A percentile compares a stretch with the other conserved stretches of the same genome.
Conservation (phyloP, 2,329 filamentous ascomycete genomes). For the Fusarium algeriense region DNA sequence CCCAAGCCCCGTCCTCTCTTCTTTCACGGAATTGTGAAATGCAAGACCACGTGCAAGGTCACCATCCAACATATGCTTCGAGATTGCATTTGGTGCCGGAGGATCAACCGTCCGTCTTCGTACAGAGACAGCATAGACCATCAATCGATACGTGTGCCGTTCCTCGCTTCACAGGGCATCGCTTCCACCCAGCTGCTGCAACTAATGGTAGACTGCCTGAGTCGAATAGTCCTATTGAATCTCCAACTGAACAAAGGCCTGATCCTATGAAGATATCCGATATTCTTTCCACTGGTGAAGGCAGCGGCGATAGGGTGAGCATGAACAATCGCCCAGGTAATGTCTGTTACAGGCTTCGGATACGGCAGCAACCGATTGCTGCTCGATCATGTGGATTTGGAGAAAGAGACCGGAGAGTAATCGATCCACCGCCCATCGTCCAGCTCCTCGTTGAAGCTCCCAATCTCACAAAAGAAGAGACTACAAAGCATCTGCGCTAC, state of each 20-base stretch:
- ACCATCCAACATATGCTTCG: slow-evolving; percentile 10
- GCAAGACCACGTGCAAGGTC: slow-evolving; percentile 22
- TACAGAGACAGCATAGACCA: slow-evolving; percentile 15
- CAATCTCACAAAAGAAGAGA: slow-evolving; percentile 66
- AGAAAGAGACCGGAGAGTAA: slow-evolving; percentile 82
- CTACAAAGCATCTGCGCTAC: slow-evolving; percentile 64
- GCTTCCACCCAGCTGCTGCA: slow-evolving; percentile 2
- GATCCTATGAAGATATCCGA: slow-evolving; percentile 45
- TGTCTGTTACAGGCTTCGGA: slow-evolving; percentile 52
- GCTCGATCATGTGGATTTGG: slow-evolving; percentile 87
- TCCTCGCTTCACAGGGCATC: slow-evolving; percentile 12
- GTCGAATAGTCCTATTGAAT: slow-evolving; percentile 19
- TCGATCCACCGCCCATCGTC: slow-evolving; percentile 86
- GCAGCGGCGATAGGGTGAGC: not conserved
- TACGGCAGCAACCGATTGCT: slow-evolving; percentile 83
- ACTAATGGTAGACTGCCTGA: not conserved
- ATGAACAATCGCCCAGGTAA: slow-evolving; percentile 8
- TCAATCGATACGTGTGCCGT: slow-evolving; percentile 4
- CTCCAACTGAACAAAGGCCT: slow-evolving; percentile 31
- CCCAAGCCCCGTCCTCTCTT: slow-evolving; percentile 12
- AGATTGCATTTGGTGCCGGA: slow-evolving; percentile 17
- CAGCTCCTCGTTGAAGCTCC: slow-evolving; percentile 76
- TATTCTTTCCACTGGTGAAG: slow-evolving; percentile 28
- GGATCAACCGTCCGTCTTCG: slow-evolving; percentile 7
- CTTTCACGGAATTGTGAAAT: slow-evolving; percentile 3